phyloP scores from a whole-genome alignment of 768 basidiomycete genomes.

The Auricularia sp. region DNA sequence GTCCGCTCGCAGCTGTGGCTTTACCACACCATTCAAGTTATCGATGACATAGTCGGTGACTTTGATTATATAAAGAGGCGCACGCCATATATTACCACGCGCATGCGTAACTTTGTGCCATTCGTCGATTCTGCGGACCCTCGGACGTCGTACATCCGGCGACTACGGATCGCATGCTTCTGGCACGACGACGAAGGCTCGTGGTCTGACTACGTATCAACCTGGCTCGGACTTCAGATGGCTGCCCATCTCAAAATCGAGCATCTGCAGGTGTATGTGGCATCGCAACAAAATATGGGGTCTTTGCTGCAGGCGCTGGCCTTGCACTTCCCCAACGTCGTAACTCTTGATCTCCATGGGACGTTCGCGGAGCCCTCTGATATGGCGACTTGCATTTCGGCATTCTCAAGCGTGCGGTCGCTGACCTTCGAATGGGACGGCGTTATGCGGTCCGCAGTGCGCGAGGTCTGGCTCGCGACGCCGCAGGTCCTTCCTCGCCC shows the following conservation, averaged over 20 bases:
- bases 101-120: neutral
- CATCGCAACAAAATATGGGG: neutral
- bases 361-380: neutral
- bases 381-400: neutral
- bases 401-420: neutral
- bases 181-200: neutral
- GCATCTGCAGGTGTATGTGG: neutral
- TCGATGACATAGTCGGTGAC: neutral
- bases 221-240: neutral
- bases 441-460: neutral
- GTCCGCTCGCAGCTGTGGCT: neutral
- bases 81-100: neutral
- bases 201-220: neutral
- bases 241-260: neutral
- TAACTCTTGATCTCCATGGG: neutral
- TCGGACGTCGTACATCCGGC: neutral
- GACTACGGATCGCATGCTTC: neutral
- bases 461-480: neutral
- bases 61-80: neutral
- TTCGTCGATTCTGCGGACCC: neutral
- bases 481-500: neutral
- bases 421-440: neutral
- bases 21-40: neutral
- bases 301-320: neutral
- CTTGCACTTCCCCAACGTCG: neutral